Percentiles rank a stretch among this genome's conserved stretches.
phyloP scores from a whole-genome alignment of 495 filamentous ascomycete species.

The Talaromyces trachyspermus region DNA sequence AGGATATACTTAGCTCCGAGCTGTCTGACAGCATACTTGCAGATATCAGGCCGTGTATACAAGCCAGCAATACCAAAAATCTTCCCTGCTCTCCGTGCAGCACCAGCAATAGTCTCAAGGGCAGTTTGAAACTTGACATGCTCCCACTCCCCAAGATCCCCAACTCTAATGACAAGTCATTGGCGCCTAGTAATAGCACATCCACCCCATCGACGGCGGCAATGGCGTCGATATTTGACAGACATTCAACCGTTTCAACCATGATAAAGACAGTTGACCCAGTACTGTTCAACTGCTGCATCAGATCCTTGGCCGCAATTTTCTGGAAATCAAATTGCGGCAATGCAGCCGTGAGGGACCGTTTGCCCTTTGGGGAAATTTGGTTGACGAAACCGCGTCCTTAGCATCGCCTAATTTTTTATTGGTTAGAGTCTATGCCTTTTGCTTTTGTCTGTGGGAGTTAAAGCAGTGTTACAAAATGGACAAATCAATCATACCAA shows the following conservation, averaged over 20 bases:
- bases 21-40: neutral
- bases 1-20: neutral
- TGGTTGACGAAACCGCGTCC: neutral
- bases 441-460: neutral
- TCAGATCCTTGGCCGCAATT: neutral
- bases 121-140: neutral
- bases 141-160: constrained; percentile 3
- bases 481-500: neutral
- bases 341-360: neutral
- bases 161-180: constrained; percentile 1
- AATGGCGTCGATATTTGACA: constrained; percentile 1
- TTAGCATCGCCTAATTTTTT: neutral
- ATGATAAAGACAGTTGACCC: neutral
- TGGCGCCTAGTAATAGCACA: constrained; percentile 1
- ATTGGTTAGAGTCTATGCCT: neutral
- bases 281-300: neutral
- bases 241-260: constrained; percentile 1
- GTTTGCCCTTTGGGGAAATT: constrained; percentile 1
- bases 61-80: neutral
- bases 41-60: neutral
- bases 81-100: neutral
- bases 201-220: neutral
- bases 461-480: neutral
- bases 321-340: neutral
- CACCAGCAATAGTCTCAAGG: neutral